Percentiles rank a stretch among this genome's conserved stretches.
Conservation (phyloP, 257 asterid species). For the Haberlea rhodopensis region DNA sequence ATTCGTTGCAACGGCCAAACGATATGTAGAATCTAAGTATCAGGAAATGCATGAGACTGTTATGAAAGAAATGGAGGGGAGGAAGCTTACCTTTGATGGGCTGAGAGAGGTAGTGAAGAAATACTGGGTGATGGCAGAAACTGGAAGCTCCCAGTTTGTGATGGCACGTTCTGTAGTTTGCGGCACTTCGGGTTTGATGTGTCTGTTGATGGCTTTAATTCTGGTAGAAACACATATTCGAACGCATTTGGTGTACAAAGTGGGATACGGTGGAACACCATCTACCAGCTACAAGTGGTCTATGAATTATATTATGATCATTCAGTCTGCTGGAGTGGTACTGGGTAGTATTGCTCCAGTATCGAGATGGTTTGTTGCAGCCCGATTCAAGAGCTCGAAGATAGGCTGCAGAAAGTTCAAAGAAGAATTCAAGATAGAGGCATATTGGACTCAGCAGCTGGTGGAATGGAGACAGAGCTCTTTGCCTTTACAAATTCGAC, state of each 20-base stretch:
- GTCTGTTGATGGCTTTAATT: conserved; percentile 17
- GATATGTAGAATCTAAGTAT: conserved; percentile 30
- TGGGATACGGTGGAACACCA: no score
- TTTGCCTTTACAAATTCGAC: conserved; percentile 18
- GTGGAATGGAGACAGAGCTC: conserved; percentile 33
- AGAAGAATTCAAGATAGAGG: conserved; percentile 26
- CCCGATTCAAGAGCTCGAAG: background rate
- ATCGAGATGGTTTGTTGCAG: conserved; percentile 27
- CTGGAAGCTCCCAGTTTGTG: conserved; percentile 35
- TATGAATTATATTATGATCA: conserved; percentile 18
- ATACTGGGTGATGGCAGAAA: conserved; percentile 36
- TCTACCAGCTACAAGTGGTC: no score
- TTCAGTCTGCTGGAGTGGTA: conserved; percentile 26
- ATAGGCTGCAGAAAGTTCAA: background rate
- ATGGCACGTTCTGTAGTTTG: conserved; percentile 30
- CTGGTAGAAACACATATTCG: conserved; percentile 24
- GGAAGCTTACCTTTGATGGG: conserved; percentile 3
- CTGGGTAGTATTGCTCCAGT: conserved; percentile 32
- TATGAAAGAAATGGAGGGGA: conserved; percentile 4
- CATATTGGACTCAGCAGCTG: conserved; percentile 32
- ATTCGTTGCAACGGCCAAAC: conserved; percentile 29
- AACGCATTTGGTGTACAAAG: background rate
- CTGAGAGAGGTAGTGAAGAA: conserved; percentile 23
- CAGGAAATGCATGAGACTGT: conserved; percentile 22
- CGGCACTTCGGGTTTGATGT: conserved; percentile 26